Percentiles rank a stretch among this genome's conserved stretches.
Evolutionary conservation across 208 protist genomes (phyloP).

Genomic region (Leishmania gerbilli): DNA sequence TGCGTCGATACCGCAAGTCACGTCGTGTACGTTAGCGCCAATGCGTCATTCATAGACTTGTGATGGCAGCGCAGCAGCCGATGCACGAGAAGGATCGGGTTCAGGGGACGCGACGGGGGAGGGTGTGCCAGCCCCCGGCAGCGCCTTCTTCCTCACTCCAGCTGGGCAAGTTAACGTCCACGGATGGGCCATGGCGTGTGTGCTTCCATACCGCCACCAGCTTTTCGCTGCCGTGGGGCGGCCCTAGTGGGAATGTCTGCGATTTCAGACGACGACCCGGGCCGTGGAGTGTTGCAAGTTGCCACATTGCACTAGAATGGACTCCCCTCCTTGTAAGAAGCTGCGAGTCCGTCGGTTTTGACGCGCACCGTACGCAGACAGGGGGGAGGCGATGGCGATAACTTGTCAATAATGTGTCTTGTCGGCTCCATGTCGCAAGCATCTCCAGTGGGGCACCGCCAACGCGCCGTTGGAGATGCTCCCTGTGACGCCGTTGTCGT

Average conservation of each 20-base stretch:
- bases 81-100: background rate
- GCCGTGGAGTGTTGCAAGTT: background rate
- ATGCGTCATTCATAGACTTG: constrained; percentile 13
- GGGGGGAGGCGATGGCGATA: background rate
- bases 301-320: background rate
- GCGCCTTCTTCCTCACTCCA: constrained; percentile 1
- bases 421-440: background rate
- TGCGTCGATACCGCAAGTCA: constrained; percentile 19
- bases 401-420: background rate
- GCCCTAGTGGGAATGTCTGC: background rate
- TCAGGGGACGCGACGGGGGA: background rate
- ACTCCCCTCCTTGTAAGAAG: background rate
- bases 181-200: constrained; percentile 33
- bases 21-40: constrained; percentile 26
- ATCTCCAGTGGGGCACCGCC: background rate
- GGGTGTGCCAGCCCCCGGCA: background rate
- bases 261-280: background rate
- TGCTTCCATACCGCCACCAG: constrained; percentile 35
- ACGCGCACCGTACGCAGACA: background rate
- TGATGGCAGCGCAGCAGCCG: background rate
- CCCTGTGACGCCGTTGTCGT: background rate
- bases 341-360: background rate
- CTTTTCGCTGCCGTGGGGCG: constrained; percentile 14
- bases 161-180: background rate
- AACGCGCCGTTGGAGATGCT: background rate